Conservation (phyloP, 2,329 filamentous ascomycete genomes). For the Fusarium falciforme region DNA sequence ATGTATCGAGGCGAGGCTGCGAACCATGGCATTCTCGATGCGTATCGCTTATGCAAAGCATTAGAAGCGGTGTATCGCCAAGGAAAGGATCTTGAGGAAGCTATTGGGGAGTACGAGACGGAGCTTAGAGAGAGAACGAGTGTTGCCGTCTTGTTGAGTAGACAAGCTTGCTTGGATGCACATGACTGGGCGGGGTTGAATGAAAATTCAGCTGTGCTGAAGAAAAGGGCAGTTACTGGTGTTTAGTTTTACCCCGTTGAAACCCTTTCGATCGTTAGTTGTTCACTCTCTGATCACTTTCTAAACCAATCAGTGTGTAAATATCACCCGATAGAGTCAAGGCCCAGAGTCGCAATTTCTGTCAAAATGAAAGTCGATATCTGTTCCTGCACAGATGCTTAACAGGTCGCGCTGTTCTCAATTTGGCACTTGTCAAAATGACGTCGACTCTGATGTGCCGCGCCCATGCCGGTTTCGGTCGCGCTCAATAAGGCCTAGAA, state of each 20-base stretch:
- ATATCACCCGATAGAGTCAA: neutral
- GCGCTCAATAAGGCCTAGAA: too few relatives aligned
- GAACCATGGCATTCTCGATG: conserved; percentile 56
- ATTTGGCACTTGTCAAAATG: neutral
- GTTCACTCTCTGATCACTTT: neutral
- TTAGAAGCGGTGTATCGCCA: conserved; percentile 34
- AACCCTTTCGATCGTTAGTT: neutral
- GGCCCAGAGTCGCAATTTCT: neutral
- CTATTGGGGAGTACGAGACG: conserved; percentile 45
- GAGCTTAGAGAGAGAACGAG: conserved; percentile 46
- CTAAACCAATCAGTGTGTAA: neutral
- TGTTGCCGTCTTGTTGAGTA: conserved; percentile 46
- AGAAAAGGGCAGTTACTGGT: conserved; percentile 32
- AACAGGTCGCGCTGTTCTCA: neutral
- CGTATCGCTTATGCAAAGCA: conserved; percentile 44
- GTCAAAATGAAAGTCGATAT: neutral
- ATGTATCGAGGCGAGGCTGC: conserved; percentile 60
- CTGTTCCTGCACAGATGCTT: neutral
- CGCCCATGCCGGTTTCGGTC: too few relatives aligned
- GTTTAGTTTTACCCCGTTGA: neutral
- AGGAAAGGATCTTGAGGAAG: conserved; percentile 12
- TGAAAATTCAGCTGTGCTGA: conserved; percentile 48
- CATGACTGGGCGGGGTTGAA: conserved; percentile 47
- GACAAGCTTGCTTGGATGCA: conserved; percentile 49
- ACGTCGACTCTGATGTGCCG: too few relatives aligned